Evolutionary conservation across 2,329 filamentous ascomycete species (phyloP).

Genomic region (Verticillium longisporum): DNA sequence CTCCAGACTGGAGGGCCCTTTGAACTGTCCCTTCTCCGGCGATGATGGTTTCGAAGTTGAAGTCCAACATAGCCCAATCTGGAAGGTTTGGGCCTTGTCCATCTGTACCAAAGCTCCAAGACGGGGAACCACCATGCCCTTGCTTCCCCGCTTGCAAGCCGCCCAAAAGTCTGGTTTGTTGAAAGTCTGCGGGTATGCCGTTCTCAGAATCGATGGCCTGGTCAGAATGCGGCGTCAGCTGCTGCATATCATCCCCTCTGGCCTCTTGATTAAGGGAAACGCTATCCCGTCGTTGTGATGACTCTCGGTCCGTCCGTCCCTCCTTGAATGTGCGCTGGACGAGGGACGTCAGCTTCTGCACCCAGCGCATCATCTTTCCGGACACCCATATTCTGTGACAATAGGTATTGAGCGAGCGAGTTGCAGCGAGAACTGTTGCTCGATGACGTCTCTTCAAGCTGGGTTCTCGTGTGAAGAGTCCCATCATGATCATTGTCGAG

Average conservation of each 20-base stretch:
- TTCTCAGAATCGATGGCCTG: neutral
- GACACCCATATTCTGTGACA: constrained; percentile 8
- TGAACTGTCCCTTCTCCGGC: neutral
- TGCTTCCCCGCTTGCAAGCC: neutral
- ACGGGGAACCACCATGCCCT: neutral
- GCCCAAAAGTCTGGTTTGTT: neutral
- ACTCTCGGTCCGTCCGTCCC: neutral
- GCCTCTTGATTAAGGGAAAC: neutral
- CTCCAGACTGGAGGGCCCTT: neutral
- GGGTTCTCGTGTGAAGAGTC: constrained; percentile 2
- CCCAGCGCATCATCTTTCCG: constrained; percentile 8
- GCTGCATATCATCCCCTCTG: neutral
- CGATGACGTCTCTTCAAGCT: constrained; percentile 2
- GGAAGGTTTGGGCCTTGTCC: neutral
- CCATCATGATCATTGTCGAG: constrained; percentile 6
- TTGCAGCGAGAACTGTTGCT: neutral
- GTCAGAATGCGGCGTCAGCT: neutral
- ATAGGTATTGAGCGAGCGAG: constrained; percentile 4
- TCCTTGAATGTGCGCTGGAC: neutral
- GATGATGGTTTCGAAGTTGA: constrained; percentile 5
- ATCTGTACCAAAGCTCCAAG: neutral
- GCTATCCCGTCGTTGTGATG: neutral
- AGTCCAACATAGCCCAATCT: constrained; percentile 6
- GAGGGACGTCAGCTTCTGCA: constrained; percentile 1
- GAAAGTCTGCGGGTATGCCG: neutral